Percentiles rank a stretch among this genome's conserved stretches.
Evolutionary conservation across 225 moss, liverwort and hornwort genomes (phyloP).

Genomic region (Sphagnum contortum): DNA sequence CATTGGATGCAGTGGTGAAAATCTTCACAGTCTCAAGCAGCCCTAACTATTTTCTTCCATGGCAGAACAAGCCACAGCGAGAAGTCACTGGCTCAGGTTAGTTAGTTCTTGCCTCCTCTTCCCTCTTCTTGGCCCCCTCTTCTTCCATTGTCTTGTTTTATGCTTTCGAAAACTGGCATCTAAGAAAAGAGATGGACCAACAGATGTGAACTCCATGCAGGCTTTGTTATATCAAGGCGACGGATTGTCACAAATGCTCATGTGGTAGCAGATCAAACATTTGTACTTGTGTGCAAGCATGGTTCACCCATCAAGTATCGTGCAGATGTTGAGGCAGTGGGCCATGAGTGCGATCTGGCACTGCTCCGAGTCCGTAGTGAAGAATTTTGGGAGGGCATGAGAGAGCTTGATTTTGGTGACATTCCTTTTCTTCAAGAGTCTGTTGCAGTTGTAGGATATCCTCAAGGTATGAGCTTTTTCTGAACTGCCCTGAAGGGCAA

Average conservation of each 20-base stretch:
- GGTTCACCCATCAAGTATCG: slow-evolving; percentile 89
- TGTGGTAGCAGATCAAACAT: slow-evolving; percentile 93
- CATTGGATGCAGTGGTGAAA: slow-evolving; percentile 89
- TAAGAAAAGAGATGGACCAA: not conserved
- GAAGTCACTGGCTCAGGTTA: slow-evolving; percentile 94
- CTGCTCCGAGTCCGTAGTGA: slow-evolving; percentile 63
- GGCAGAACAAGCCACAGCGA: slow-evolving; percentile 97
- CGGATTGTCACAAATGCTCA: slow-evolving; percentile 90
- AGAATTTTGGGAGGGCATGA: slow-evolving; percentile 93
- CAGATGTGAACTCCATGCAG: slow-evolving; percentile 26
- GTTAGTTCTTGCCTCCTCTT: slow-evolving; percentile 1
- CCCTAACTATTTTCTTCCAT: slow-evolving; percentile 90
- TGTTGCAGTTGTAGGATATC: slow-evolving; percentile 91
- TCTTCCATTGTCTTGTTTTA: too few species aligned
- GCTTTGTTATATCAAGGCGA: slow-evolving; percentile 78
- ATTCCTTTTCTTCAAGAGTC: slow-evolving; percentile 93
- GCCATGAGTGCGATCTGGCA: slow-evolving; percentile 94
- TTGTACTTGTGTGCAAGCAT: slow-evolving; percentile 88
- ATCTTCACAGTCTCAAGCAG: slow-evolving; percentile 87
- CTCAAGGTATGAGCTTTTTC: slow-evolving; percentile 56
- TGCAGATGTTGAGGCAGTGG: slow-evolving; percentile 83
- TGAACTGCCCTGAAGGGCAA: too few species aligned
- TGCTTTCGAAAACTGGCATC: not conserved
- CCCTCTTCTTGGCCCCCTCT: not conserved
- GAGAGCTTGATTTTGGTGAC: slow-evolving; percentile 75